Percentiles rank a stretch among this genome's conserved stretches.
Evolutionary conservation across 1,284 basidiomycete genomes (phyloP).

Genomic region (Ceratobasidium papillatum): DNA sequence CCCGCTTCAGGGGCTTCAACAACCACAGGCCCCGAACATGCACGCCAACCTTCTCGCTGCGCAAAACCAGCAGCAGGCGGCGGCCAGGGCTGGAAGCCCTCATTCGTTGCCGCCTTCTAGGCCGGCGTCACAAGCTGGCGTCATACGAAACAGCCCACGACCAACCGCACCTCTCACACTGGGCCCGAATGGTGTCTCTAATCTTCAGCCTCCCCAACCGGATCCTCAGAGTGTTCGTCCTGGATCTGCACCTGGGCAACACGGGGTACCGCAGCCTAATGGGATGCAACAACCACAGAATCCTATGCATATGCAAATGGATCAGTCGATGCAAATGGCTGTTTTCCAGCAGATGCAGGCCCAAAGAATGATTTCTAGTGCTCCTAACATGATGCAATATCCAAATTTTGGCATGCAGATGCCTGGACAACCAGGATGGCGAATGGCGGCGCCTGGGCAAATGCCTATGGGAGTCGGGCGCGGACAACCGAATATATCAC

Average conservation of each 20-base stretch:
- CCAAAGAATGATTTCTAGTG: conserved; percentile 17
- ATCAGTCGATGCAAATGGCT: conserved; percentile 22
- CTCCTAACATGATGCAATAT: conserved; percentile 30
- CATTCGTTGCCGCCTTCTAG: conserved; percentile 24
- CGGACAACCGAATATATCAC: not conserved
- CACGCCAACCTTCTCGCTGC: conserved; percentile 23
- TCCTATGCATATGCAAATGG: conserved; percentile 16
- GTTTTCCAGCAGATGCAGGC: conserved; percentile 23
- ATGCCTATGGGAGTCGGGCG: conserved; percentile 28
- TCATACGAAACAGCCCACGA: conserved; percentile 29
- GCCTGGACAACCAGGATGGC: conserved; percentile 24
- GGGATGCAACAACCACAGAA: conserved; percentile 20
- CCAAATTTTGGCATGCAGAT: conserved; percentile 23
- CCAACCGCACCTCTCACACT: conserved; percentile 6
- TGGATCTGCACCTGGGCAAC: conserved; percentile 9
- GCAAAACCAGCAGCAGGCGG: conserved; percentile 30
- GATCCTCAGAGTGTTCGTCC: conserved; percentile 16
- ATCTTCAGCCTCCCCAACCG: conserved; percentile 17
- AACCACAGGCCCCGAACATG: conserved; percentile 22
- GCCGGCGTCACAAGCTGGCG: conserved; percentile 20
- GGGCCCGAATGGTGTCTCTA: not conserved
- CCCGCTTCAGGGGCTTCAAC: conserved; percentile 12
- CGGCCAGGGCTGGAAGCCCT: conserved; percentile 21
- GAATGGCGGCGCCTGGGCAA: conserved; percentile 21
- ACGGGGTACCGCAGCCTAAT: not conserved